phyloP scores from a whole-genome alignment of 1,284 basidiomycete genomes.

The Naganishia liquefaciens region DNA sequence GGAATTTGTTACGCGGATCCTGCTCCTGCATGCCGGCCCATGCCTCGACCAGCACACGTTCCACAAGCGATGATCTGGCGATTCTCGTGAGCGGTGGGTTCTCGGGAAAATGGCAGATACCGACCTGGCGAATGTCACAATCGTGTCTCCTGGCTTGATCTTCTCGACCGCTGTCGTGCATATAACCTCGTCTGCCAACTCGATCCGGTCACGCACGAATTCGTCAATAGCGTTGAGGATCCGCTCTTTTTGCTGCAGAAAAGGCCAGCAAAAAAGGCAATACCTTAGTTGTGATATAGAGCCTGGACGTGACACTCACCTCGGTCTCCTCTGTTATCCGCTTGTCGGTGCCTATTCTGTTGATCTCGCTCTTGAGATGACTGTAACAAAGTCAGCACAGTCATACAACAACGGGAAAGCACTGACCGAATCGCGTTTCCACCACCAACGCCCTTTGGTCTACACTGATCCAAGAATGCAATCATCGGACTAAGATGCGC shows the following conservation, averaged over 20 bases:
- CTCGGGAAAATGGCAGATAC: slow-evolving; percentile 28
- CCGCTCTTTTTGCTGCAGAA: slow-evolving; percentile 74
- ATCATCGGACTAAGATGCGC: slow-evolving; percentile 54
- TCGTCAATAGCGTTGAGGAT: slow-evolving; percentile 85
- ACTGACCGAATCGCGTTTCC: slow-evolving; percentile 53
- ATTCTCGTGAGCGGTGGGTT: background rate
- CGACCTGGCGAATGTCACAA: slow-evolving; percentile 88
- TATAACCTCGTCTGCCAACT: slow-evolving; percentile 90
- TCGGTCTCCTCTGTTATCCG: slow-evolving; percentile 72
- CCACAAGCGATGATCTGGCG: slow-evolving; percentile 84
- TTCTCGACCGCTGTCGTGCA: slow-evolving; percentile 84
- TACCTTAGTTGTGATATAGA: background rate
- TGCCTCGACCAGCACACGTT: slow-evolving; percentile 81
- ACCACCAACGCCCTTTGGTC: slow-evolving; percentile 53
- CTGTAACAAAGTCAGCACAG: slow-evolving; percentile 81
- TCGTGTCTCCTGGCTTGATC: slow-evolving; percentile 89
- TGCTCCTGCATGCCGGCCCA: slow-evolving; percentile 58
- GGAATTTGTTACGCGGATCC: slow-evolving; percentile 71
- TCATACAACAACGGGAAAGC: background rate
- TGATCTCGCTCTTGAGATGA: slow-evolving; percentile 95
- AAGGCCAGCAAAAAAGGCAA: slow-evolving; percentile 18
- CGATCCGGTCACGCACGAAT: slow-evolving; percentile 91
- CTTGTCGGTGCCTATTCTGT: slow-evolving; percentile 83
- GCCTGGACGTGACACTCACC: slow-evolving; percentile 57
- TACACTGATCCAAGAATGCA: slow-evolving; percentile 52